Percentiles rank a stretch among this genome's conserved stretches.
Evolutionary conservation across 148 eudicot genomes (phyloP).

Genomic region (Camellia lanceoleosa): DNA sequence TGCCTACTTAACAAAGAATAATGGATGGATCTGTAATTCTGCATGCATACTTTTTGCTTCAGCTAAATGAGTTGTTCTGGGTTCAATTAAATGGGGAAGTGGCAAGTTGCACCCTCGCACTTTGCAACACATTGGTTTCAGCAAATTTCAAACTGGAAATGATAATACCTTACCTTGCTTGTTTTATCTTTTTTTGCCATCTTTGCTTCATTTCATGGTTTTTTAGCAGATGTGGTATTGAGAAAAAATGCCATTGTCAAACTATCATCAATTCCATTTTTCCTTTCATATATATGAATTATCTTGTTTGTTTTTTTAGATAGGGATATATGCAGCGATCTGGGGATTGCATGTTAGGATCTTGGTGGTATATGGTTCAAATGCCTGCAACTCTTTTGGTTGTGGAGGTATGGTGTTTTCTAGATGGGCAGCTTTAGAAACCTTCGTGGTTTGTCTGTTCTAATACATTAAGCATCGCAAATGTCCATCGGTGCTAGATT

Average conservation of each 20-base stretch:
- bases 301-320: constrained; percentile 58
- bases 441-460: constrained; percentile 42
- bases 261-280: constrained; percentile 10
- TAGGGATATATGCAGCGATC: constrained; percentile 66
- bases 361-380: constrained; percentile 60
- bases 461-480: constrained; percentile 52
- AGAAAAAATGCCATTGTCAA: constrained; percentile 2
- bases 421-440: constrained; percentile 55
- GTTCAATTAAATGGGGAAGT: neutral
- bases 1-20: neutral
- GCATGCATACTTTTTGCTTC: too few species aligned
- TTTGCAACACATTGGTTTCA: neutral
- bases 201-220: constrained; percentile 7
- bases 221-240: constrained; percentile 12
- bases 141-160: neutral
- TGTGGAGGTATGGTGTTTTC: constrained; percentile 68
- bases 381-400: constrained; percentile 61
- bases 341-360: constrained; percentile 74
- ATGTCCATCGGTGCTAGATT: constrained; percentile 78
- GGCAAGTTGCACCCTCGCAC: neutral
- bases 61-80: neutral
- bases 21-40: too few species aligned
- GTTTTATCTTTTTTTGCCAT: neutral
- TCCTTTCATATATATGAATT: constrained; percentile 35
- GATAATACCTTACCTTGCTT: neutral